phyloP scores from a whole-genome alignment of 2,329 filamentous ascomycete species.

The Coniella vitis region DNA sequence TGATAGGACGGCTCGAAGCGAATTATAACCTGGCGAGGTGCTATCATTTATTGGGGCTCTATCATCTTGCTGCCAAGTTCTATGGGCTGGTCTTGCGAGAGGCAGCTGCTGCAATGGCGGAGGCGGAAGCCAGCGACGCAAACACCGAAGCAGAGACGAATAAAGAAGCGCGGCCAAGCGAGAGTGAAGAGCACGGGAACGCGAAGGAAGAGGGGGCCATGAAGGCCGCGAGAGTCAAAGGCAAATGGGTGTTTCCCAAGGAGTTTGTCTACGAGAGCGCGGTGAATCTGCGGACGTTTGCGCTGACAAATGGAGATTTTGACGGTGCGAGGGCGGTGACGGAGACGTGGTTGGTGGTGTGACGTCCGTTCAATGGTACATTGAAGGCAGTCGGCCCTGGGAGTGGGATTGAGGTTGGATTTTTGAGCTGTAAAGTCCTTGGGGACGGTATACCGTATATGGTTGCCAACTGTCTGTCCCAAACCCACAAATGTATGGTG shows the following conservation, averaged over 20 bases:
- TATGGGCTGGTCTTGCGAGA: conserved; percentile 52
- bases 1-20: conserved; percentile 60
- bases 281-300: conserved; percentile 65
- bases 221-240: not conserved
- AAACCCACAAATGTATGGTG: too few species aligned
- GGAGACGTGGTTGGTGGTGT: conserved; percentile 41
- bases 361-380: too few species aligned
- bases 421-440: too few species aligned
- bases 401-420: too few species aligned
- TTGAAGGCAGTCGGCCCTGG: too few species aligned
- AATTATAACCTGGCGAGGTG: conserved; percentile 74
- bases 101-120: conserved; percentile 19
- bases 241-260: conserved; percentile 30
- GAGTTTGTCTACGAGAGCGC: conserved; percentile 65
- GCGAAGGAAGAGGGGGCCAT: not conserved
- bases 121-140: not conserved
- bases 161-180: too few species aligned
- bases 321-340: conserved; percentile 54
- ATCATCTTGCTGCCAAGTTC: conserved; percentile 63
- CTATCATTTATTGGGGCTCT: conserved; percentile 69
- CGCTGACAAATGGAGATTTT: conserved; percentile 56
- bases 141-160: not conserved
- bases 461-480: too few species aligned
- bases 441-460: too few species aligned
- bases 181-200: too few species aligned